Evolutionary conservation across 2,329 filamentous ascomycete genomes (phyloP).

Genomic region (Bipolaris bicolor): DNA sequence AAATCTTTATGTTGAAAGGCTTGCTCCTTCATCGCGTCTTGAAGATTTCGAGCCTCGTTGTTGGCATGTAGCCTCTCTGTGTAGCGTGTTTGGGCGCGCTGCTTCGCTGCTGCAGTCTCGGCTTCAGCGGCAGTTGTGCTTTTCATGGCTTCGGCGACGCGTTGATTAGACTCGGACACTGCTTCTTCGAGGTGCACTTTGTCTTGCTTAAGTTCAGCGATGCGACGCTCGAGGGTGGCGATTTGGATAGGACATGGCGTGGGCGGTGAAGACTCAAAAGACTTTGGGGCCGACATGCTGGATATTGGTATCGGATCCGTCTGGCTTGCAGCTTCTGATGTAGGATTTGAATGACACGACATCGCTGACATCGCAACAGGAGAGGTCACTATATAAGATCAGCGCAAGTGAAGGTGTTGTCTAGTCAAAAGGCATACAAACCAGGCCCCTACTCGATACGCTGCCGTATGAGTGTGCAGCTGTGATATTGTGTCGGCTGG

Average conservation of each 20-base stretch:
- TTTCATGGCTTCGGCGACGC: conserved; percentile 1
- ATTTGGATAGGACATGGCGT: not conserved
- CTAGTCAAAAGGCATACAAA: not conserved
- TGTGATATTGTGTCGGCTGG: not conserved
- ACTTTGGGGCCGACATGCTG: not conserved
- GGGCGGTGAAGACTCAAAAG: not conserved
- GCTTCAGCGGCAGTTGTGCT: not conserved
- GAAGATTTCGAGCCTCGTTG: conserved; percentile 6
- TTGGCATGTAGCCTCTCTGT: conserved; percentile 14
- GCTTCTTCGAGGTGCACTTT: not conserved
- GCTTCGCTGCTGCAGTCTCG: conserved; percentile 2
- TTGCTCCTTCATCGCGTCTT: not conserved
- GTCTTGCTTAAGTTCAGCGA: not conserved
- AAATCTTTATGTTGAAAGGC: not conserved
- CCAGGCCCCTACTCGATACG: too few relatives aligned
- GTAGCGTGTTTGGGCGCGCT: conserved; percentile 9
- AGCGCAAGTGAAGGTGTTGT: not conserved
- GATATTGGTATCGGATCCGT: not conserved
- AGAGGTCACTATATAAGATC: too few relatives aligned
- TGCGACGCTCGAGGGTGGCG: not conserved
- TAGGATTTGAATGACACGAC: not conserved
- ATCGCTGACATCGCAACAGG: not conserved
- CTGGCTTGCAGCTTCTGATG: not conserved
- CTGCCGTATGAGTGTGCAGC: not conserved
- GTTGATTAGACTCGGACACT: not conserved